A percentile compares a stretch with the other conserved stretches of the same genome.
These are phyloP conservation scores for Meredithiella fracta DNA, from an alignment of 2,329 filamentous ascomycete species.

Conservation along the genomic window DNA sequence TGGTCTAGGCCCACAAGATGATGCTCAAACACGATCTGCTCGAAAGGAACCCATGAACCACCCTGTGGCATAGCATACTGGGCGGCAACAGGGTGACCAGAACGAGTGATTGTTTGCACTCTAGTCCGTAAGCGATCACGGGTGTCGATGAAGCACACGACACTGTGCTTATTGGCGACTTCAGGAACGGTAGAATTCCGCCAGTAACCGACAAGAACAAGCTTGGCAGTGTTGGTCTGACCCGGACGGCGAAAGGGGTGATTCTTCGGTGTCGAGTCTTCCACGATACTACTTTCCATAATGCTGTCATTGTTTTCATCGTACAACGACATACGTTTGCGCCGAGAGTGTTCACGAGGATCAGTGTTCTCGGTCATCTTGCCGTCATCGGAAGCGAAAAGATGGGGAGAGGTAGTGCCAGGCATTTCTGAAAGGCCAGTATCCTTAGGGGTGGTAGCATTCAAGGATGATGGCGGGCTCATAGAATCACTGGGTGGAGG, in stretches of 20 bases:
- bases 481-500: conserved; percentile 24
- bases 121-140: conserved; percentile 12
- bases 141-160: conserved; percentile 46
- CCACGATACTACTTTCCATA: conserved; percentile 2
- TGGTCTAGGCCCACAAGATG: conserved; percentile 40
- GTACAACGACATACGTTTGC: conserved; percentile 9
- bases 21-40: conserved; percentile 40
- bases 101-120: conserved; percentile 24
- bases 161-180: conserved; percentile 35
- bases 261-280: conserved; percentile 1
- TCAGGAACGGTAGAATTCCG: conserved; percentile 37
- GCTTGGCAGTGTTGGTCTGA: conserved; percentile 22
- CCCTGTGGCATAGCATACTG: conserved; percentile 38
- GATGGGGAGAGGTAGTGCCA: conserved; percentile 23
- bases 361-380: conserved; percentile 16
- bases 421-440: conserved; percentile 34
- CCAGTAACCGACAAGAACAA: conserved; percentile 42
- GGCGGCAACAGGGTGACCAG: conserved; percentile 30
- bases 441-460: conserved; percentile 29
- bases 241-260: conserved; percentile 11
- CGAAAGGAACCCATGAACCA: conserved; percentile 48
- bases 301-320: neutral
- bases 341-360: neutral
- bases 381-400: conserved; percentile 23
- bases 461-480: conserved; percentile 26